A percentile compares a stretch with the other conserved stretches of the same genome.
phyloP scores from a whole-genome alignment of 2,329 filamentous ascomycete species.

The Fusarium drepaniforme region DNA sequence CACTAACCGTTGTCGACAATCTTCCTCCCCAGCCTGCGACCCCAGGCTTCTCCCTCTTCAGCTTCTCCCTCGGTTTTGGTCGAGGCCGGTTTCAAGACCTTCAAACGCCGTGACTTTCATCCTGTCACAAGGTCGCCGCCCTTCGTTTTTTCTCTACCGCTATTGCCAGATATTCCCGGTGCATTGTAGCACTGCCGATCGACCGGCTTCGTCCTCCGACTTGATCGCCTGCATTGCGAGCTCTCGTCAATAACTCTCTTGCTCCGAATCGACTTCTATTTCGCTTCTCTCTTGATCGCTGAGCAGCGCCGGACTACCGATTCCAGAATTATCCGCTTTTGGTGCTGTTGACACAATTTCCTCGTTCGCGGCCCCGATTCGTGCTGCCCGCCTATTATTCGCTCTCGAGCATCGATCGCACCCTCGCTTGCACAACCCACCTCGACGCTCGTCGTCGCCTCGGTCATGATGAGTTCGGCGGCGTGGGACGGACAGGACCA shows the following conservation, averaged over 20 bases:
- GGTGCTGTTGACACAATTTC: constrained; percentile 23
- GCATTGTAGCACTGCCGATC: constrained; percentile 33
- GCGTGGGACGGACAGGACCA: constrained; percentile 70
- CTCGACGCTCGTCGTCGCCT: constrained; percentile 29
- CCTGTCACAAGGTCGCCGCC: constrained; percentile 20
- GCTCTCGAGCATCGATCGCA: constrained; percentile 22
- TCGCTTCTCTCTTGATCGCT: constrained; percentile 5
- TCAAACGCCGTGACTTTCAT: constrained; percentile 1
- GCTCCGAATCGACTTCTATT: constrained; percentile 10
- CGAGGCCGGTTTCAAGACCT: constrained; percentile 6
- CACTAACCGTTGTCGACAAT: constrained; percentile 22
- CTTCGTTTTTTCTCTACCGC: constrained; percentile 10
- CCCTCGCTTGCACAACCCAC: constrained; percentile 16
- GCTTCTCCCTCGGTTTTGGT: constrained; percentile 4
- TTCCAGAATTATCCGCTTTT: constrained; percentile 15
- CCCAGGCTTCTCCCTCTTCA: not conserved
- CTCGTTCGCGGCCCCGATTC: constrained; percentile 12
- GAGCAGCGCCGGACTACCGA: not conserved
- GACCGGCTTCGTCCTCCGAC: constrained; percentile 19
- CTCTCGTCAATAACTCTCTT: constrained; percentile 16
- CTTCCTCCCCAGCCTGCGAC: not conserved
- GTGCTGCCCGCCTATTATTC: constrained; percentile 24
- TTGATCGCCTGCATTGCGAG: constrained; percentile 23
- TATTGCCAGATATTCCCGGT: constrained; percentile 32
- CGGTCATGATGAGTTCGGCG: constrained; percentile 64